Evolutionary conservation across 1,284 basidiomycete species (phyloP), one percentile per base, ranked within the genome.

Genomic region (Mycena sp.): DNA sequence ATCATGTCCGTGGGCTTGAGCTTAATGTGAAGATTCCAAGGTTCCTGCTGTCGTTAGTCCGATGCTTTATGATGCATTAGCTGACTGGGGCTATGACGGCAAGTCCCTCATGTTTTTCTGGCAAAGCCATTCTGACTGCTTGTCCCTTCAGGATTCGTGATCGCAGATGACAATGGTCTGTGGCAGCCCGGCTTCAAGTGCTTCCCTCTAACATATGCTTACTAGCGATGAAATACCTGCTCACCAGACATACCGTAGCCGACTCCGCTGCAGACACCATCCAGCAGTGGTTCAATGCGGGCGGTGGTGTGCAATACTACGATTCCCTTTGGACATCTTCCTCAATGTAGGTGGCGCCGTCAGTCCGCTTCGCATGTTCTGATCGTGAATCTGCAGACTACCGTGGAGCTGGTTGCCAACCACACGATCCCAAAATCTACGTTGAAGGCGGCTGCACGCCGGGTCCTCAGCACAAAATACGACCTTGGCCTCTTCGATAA

Each of bases 261-360:
- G 44, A 55, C 28, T 69, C 69, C 3, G 51, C 60, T n/a, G 71
- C 69, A 7, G 71, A 72, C 43, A 63, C 71, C 2, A 70, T 75
- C 23, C 52, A 68, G n/a, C 73, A 75, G 52, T 74, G 72, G 72
- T 72, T 74, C 59, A 75, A 74, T 53, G 74, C 73, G 12, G 73
- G 74, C 37, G 74, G 74, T 7, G 64, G 63, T 38, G 53, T 75
- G 17, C 70, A 75, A 54, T 74, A 66, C 57, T 75, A 74, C 45
- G 74, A 75, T 52, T 71, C 45, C 30, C 57, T 43, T 38, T 72
- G 3, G 69, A 67, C 17, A 54, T 67, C 12, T 73, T 64, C 48
- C 38, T 70, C 21, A 72, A 70, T 53, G 71, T 70, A 37, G 41
- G 61, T 46, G 4, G n/a, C 12, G 40, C n/a, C 5, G n/a, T 30